Evolutionary conservation across 1,284 basidiomycete species (phyloP).

Genomic region (Sanghuangporus sanghuang): DNA sequence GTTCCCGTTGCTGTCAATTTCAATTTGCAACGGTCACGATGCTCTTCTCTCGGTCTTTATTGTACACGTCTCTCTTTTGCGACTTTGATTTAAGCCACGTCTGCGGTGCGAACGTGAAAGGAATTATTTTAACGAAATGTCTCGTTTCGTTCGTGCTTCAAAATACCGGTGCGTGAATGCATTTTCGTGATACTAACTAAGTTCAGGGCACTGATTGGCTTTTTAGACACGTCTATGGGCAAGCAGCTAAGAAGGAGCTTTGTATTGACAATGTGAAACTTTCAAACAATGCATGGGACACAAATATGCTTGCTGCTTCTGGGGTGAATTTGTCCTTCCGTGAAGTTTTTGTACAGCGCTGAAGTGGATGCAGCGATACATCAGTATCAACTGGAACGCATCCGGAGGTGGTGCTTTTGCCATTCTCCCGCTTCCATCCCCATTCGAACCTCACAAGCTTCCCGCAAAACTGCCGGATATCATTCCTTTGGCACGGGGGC

Average conservation of each 20-base stretch:
- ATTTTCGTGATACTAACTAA: background rate
- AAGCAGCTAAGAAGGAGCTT: constrained; percentile 78
- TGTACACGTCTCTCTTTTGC: no score
- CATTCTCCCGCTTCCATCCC: constrained; percentile 81
- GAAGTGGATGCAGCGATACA: constrained; percentile 54
- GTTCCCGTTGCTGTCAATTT: no score
- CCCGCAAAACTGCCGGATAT: constrained; percentile 87
- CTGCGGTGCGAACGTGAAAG: background rate
- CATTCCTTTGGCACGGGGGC: constrained; percentile 86
- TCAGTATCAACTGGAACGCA: constrained; percentile 93
- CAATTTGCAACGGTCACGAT: no score
- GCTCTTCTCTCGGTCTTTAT: no score
- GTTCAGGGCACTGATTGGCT: background rate
- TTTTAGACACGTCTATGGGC: constrained; percentile 86
- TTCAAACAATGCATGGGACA: constrained; percentile 92
- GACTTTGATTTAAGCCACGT: no score
- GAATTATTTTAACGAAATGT: constrained; percentile 32
- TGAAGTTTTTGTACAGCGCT: constrained; percentile 4
- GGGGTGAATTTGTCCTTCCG: constrained; percentile 43
- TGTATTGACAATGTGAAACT: constrained; percentile 89
- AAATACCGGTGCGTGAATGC: constrained; percentile 44
- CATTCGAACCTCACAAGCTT: constrained; percentile 54
- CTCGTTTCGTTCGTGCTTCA: constrained; percentile 53
- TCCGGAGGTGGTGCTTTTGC: constrained; percentile 96
- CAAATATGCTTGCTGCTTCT: constrained; percentile 88